phyloP scores from a whole-genome alignment of 805 yeast genomes.

The Saccharomycopsis oosterbeekiorum region DNA sequence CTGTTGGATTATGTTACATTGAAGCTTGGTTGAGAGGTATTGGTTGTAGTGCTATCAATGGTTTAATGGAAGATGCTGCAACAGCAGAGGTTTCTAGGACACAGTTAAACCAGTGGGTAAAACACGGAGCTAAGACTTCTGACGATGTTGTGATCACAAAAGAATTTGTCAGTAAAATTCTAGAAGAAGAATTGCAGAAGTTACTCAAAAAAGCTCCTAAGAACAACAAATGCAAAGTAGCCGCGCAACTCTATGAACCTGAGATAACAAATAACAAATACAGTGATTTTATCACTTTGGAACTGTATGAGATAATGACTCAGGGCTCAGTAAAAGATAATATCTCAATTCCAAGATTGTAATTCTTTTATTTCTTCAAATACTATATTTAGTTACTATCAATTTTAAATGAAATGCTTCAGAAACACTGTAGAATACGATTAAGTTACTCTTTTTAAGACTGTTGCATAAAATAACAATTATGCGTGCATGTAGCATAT shows the following conservation, averaged over 20 bases:
- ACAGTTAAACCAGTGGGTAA: slow-evolving; percentile 68
- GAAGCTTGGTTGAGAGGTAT: slow-evolving; percentile 67
- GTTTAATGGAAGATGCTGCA: slow-evolving; percentile 71
- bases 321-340: slow-evolving; percentile 19
- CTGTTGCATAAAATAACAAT: not conserved
- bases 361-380: not conserved
- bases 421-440: not conserved
- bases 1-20: slow-evolving; percentile 58
- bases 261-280: slow-evolving; percentile 54
- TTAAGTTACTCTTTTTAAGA: not conserved
- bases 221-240: slow-evolving; percentile 39
- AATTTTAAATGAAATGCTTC: not conserved
- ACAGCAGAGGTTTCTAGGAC: slow-evolving; percentile 71
- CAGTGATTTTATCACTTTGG: slow-evolving; percentile 57
- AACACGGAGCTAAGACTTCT: slow-evolving; percentile 47
- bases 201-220: slow-evolving; percentile 37
- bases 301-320: slow-evolving; percentile 49
- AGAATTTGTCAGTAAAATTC: slow-evolving; percentile 38
- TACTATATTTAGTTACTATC: too few relatives aligned
- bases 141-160: slow-evolving; percentile 45
- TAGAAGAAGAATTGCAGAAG: slow-evolving; percentile 47
- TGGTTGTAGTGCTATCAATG: slow-evolving; percentile 68
- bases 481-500: not conserved
- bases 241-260: slow-evolving; percentile 51
- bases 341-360: slow-evolving; percentile 12